Evolutionary conservation across 129 eudicot species (phyloP).

Genomic region (Artemisia argyi): DNA sequence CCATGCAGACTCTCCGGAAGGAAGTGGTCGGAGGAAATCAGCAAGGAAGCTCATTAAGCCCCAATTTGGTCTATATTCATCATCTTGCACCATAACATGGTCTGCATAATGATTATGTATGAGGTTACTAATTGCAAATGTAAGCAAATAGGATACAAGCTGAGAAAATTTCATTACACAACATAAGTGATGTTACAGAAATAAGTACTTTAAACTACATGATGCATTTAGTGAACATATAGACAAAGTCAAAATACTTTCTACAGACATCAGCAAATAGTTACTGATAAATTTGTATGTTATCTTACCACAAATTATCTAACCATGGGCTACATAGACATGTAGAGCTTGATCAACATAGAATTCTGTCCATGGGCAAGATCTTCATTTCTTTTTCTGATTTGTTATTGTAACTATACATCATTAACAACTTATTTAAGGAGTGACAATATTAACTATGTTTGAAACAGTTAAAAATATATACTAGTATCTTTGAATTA

Average conservation of each 20-base stretch:
- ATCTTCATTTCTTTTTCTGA: neutral
- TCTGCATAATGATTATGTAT: slow-evolving; percentile 39
- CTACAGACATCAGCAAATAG: neutral
- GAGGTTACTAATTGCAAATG: neutral
- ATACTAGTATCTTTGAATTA: neutral
- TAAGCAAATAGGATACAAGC: too few relatives aligned
- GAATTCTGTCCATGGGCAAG: neutral
- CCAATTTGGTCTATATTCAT: slow-evolving; percentile 79
- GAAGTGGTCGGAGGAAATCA: slow-evolving; percentile 81
- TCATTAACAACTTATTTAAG: neutral
- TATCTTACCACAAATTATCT: neutral
- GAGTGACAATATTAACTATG: neutral
- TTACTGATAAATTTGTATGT: neutral
- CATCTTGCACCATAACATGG: slow-evolving; percentile 46
- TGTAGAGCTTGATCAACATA: neutral
- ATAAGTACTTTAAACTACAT: neutral
- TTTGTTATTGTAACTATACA: neutral
- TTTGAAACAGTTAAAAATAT: neutral
- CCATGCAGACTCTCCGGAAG: slow-evolving; percentile 77
- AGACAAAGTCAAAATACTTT: slow-evolving; percentile 1
- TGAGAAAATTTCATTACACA: neutral
- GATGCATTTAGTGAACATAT: slow-evolving; percentile 5
- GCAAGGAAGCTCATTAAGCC: slow-evolving; percentile 88
- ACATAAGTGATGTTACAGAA: neutral
- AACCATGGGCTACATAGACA: neutral